Base-by-base conservation (phyloP, 2,329 filamentous ascomycete species). In the Tricladium varicosporioides region DNA sequence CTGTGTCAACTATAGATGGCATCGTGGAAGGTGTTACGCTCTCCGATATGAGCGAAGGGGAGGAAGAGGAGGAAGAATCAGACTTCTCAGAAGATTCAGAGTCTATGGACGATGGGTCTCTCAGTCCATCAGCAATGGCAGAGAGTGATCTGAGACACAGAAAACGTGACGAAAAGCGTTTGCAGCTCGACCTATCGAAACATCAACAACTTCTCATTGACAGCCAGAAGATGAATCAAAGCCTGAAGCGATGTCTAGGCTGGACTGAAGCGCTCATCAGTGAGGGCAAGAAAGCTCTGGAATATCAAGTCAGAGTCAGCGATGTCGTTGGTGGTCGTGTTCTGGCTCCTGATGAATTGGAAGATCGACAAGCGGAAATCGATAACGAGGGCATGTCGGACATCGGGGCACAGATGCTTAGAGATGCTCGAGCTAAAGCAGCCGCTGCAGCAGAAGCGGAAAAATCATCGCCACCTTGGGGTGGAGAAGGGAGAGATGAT, bases 181-280 rank as follows among this genome's bases (percentile, higher is more conserved):
- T 97, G n/a, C 84, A 88, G 65, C 80, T 92, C 4, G 94, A 99
- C 72, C 80, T 99, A 0, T 82, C 86, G 2, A 93, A 92, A 69
- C 94, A 99, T 71, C 90, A 92, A 63, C 88, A 96, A 68, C 78
- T 97, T 1, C 82, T 99, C 8, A 78, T 92, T 42, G 92, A 96
- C 70, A 94, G 89, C 64, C 92, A 97, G 69, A 95, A 92, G 75
- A 92, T 97, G 79, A 97, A 97, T 70, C 90, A 95, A 71, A 96
- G 90, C 71, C 81, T 99, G 47, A 95, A 91, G 72, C 83, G 91
- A 48, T 99, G 94, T 71, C 80, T 97, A 33, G 86, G 86, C 63
- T 93, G 91, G 83, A 95, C 92, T 0, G 93, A 99, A 69, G 87
- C 89, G 61, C 80, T 99, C 46, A 96, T 99, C 71, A 87, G 84